A percentile compares a stretch with the other conserved stretches of the same genome.
These are phyloP conservation scores for Bathelium albidoporum DNA, from an alignment of 495 filamentous ascomycete genomes.

Conservation along the genomic window DNA sequence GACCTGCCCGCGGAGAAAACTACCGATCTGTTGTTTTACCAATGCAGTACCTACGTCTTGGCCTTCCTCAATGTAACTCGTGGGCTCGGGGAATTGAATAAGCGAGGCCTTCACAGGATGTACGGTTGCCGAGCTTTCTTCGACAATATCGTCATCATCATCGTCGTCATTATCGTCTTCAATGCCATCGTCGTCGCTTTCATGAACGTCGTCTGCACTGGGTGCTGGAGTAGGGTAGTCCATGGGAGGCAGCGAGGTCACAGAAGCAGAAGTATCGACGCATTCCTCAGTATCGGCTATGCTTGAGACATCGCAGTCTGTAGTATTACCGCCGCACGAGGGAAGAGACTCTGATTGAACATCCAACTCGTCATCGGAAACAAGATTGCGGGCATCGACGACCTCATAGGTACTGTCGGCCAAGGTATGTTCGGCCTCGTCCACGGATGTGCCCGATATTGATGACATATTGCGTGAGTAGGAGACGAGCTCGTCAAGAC, in stretches of 20 bases:
- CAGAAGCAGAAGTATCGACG: background rate
- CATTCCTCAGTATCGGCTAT: constrained; percentile 11
- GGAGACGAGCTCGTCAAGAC: constrained; percentile 8
- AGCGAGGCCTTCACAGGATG: constrained; percentile 10
- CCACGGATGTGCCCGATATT: constrained; percentile 7
- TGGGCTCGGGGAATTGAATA: constrained; percentile 5
- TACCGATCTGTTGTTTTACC: background rate
- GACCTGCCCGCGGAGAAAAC: background rate
- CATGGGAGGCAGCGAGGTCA: background rate
- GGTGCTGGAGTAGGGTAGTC: constrained; percentile 3
- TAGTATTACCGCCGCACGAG: constrained; percentile 21
- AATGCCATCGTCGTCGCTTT: constrained; percentile 13
- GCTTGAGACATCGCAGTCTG: constrained; percentile 20
- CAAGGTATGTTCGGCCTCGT: constrained; percentile 15
- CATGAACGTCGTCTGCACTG: constrained; percentile 4
- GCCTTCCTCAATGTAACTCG: constrained; percentile 1
- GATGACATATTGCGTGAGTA: constrained; percentile 20
- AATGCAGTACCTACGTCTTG: background rate
- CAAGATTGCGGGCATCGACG: constrained; percentile 12
- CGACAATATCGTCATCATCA: constrained; percentile 11
- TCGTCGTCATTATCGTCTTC: constrained; percentile 11
- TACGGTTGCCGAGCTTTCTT: background rate
- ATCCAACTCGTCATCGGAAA: constrained; percentile 18
- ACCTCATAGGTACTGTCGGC: constrained; percentile 25
- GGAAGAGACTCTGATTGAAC: constrained; percentile 22